Conservation (phyloP, 192 early-diverging fungal species). For the Chytriomyces sp. region DNA sequence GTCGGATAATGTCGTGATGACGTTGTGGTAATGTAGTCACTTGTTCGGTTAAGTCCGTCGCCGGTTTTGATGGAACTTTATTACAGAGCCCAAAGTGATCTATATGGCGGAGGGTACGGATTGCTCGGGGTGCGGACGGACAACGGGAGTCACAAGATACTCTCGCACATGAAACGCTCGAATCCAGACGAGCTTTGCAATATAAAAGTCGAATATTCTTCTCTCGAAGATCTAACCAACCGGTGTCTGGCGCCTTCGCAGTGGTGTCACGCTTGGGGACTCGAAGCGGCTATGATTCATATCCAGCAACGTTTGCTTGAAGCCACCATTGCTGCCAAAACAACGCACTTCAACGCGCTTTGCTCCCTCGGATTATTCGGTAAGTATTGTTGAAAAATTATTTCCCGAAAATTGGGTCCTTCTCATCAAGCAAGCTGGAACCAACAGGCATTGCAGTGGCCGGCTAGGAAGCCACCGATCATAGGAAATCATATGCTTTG, state of each 20-base stretch:
- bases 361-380: neutral
- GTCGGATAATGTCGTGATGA: neutral
- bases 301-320: slow-evolving; percentile 41
- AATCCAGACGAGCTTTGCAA: neutral
- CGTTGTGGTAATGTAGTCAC: no score
- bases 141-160: neutral
- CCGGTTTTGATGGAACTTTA: no score
- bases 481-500: no score
- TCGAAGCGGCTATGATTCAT: slow-evolving; percentile 43
- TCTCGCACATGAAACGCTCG: neutral
- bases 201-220: neutral
- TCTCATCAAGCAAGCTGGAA: no score
- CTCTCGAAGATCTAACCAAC: neutral
- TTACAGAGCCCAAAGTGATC: no score
- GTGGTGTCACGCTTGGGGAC: slow-evolving; percentile 36
- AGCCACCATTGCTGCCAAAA: neutral
- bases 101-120: neutral
- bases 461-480: no score
- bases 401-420: no score
- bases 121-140: neutral
- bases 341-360: neutral
- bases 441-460: no score
- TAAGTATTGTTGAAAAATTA: no score
- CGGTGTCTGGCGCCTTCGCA: neutral
- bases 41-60: no score